These are phyloP conservation scores for Lipomyces sp. DNA, from an alignment of 805 yeast genomes.

Conservation along the genomic window DNA sequence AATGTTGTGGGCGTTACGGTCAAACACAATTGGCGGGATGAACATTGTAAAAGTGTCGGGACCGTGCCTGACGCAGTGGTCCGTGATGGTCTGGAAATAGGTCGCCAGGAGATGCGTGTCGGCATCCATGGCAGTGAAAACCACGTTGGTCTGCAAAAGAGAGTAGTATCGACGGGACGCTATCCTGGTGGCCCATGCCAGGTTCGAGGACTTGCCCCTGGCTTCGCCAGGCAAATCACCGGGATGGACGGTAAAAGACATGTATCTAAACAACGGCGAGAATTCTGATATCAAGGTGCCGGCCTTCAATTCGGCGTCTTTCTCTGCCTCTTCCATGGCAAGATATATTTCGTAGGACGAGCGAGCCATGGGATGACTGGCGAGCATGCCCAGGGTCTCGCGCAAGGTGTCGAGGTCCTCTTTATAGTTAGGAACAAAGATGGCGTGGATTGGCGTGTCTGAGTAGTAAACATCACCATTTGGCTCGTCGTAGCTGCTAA, in stretches of 20 bases:
- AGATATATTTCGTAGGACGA: constrained; percentile 30
- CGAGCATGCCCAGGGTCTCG: constrained; percentile 35
- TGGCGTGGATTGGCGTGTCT: constrained; percentile 26
- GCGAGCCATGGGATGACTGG: constrained; percentile 29
- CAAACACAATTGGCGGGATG: constrained; percentile 37
- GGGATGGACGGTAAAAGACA: constrained; percentile 34
- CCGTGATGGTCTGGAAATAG: constrained; percentile 29
- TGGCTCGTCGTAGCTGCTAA: constrained; percentile 1
- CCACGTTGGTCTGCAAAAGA: constrained; percentile 8
- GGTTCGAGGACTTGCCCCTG: constrained; percentile 38
- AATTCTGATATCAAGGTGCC: constrained; percentile 18
- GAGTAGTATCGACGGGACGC: constrained; percentile 17
- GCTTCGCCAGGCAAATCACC: constrained; percentile 30
- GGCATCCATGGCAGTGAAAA: constrained; percentile 38
- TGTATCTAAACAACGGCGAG: constrained; percentile 20
- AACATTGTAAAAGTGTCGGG: constrained; percentile 26
- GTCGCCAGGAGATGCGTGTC: constrained; percentile 35
- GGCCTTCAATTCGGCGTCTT: constrained; percentile 25
- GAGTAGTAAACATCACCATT: not conserved
- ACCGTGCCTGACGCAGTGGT: constrained; percentile 8
- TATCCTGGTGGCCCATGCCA: constrained; percentile 37
- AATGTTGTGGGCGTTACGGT: constrained; percentile 36
- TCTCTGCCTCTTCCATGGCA: constrained; percentile 35
- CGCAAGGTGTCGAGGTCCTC: constrained; percentile 31
- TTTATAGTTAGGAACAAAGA: constrained; percentile 34